Percentiles rank a stretch among this genome's conserved stretches.
Evolutionary conservation across 148 eudicot genomes (phyloP).

Genomic region (Amaranthus cruentus): DNA sequence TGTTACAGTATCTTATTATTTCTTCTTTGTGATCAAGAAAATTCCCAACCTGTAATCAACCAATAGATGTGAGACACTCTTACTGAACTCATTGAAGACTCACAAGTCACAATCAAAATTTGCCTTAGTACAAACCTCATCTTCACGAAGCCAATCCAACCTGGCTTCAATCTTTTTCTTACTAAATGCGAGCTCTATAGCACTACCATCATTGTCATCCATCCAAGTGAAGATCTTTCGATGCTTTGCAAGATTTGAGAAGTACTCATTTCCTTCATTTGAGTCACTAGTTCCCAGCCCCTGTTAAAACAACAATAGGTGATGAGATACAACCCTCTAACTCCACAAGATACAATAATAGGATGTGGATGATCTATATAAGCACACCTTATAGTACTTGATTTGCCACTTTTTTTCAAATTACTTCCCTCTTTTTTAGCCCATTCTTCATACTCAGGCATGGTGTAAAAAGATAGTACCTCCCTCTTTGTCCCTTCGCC

Average conservation of each 20-base stretch:
- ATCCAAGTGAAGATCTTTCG: constrained; percentile 69
- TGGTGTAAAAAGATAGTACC: constrained; percentile 57
- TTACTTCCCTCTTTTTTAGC: constrained; percentile 39
- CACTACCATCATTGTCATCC: constrained; percentile 68
- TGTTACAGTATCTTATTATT: constrained; percentile 66
- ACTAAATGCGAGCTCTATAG: constrained; percentile 93
- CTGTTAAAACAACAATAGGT: constrained; percentile 26
- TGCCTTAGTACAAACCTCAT: constrained; percentile 47
- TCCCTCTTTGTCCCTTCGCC: constrained; percentile 27
- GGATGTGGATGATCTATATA: background rate
- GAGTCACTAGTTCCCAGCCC: constrained; percentile 90
- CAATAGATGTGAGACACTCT: constrained; percentile 8
- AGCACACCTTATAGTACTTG: constrained; percentile 86
- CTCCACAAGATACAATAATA: constrained; percentile 34
- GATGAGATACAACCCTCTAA: background rate
- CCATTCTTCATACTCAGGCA: constrained; percentile 90
- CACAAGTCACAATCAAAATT: background rate
- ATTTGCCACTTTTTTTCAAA: constrained; percentile 66
- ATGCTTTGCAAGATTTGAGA: constrained; percentile 52
- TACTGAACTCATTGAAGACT: background rate
- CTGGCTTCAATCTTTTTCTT: constrained; percentile 95
- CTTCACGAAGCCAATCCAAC: constrained; percentile 84
- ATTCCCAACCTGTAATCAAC: constrained; percentile 61
- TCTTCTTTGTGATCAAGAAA: constrained; percentile 63
- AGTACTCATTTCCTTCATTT: constrained; percentile 73